Base-by-base conservation (phyloP, 306 rosid species). In the Cucurbita argyrosperma region DNA sequence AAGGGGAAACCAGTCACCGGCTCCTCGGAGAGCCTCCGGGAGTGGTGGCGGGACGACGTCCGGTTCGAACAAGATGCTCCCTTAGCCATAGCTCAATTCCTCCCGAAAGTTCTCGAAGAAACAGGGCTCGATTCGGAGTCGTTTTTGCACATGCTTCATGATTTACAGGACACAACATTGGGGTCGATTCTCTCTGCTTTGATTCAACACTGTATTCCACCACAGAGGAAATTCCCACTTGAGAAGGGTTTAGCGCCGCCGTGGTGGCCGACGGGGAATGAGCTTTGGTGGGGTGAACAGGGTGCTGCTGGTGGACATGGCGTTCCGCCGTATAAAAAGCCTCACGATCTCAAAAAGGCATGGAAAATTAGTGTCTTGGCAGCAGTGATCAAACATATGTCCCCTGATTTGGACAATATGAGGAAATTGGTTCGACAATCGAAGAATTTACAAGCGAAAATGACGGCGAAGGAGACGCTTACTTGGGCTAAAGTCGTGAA, bases 191-290 rank as follows among this genome's bases (percentile, higher is more conserved):
- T 89, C 12, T 89, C 88, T 4, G 84, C 96, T 16, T 58, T 89
- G 4, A 83, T 91, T 83, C 90, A 86, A 51, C 87, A 83, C 70
- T 84, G 93, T 9, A 16, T 71, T 0, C 93, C 96, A 1, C 88
- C 91, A 0, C 93, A 85, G 55, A 73, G 88, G 76, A 82, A 79
- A 45, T 89, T 83, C 47, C 88, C 92, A 0, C 57, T 82, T 10
- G 87, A 89, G 16, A 89, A 74, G 69, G 92, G 96, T 0, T 16
- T 87, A n/a, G 80, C 91, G 13, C 90, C 96, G 4, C 96, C 90
- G 0, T 87, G 92, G 96, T 87, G 97, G 97, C 90, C 90, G 14
- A 85, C 60, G 1, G 87, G 90, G 8, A 39, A 13, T 11, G 88
- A 89, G 74, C 1, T 72, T 2, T 89, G 92, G 90, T 91, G 91